Evolutionary conservation across 164 flowering plant species (phyloP).

Genomic region (Vitis labrusca): DNA sequence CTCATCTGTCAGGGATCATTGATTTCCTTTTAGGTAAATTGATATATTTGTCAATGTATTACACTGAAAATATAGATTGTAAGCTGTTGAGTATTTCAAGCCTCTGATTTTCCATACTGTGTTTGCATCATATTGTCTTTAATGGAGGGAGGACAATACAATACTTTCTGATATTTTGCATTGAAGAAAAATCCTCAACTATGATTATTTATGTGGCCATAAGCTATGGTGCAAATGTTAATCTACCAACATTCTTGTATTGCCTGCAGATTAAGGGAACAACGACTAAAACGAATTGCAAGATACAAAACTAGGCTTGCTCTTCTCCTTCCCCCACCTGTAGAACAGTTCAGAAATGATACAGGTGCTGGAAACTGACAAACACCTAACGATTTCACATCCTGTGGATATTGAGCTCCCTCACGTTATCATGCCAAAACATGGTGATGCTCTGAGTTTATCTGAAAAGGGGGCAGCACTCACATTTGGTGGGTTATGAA

Average conservation of each 20-base stretch:
- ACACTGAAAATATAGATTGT: too few species aligned
- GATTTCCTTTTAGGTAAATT: not conserved
- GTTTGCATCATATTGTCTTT: too few species aligned
- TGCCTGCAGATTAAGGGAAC: slow-evolving; percentile 62
- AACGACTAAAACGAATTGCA: slow-evolving; percentile 61
- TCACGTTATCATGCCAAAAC: too few species aligned
- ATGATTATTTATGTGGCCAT: not conserved
- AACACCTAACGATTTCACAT: not conserved
- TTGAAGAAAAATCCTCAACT: not conserved
- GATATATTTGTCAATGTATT: too few species aligned
- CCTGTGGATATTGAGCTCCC: not conserved
- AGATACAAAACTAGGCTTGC: slow-evolving; percentile 78
- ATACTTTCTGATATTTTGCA: not conserved
- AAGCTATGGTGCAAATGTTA: not conserved
- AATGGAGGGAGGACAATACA: too few species aligned
- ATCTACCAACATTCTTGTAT: not conserved
- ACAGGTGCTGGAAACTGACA: slow-evolving; percentile 39
- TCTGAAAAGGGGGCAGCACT: too few species aligned
- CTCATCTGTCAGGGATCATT: not conserved
- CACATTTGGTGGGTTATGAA: too few species aligned
- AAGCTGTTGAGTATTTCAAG: too few species aligned
- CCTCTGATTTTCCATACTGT: too few species aligned
- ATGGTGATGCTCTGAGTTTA: too few species aligned
- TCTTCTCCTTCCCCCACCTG: slow-evolving; percentile 65
- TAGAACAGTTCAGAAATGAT: slow-evolving; percentile 52